Evolutionary conservation across 176 grass and related monocot genomes (phyloP).

Genomic region (Luzula sylvatica): DNA sequence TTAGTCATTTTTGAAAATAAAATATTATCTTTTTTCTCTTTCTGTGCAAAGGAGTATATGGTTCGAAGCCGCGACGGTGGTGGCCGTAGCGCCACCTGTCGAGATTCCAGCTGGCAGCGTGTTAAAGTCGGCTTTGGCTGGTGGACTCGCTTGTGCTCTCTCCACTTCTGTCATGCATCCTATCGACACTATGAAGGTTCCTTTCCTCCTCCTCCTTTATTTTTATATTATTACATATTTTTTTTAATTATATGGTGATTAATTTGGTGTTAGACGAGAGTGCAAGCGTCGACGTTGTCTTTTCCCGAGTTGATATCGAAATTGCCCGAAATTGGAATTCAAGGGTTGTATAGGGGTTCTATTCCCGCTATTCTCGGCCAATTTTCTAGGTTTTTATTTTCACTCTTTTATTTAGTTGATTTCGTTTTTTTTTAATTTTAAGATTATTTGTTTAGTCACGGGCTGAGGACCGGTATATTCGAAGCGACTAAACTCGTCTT

Average conservation of each 20-base stretch:
- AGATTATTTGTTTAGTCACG: constrained; percentile 59
- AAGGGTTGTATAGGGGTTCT: constrained; percentile 85
- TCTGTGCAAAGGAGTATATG: constrained; percentile 60
- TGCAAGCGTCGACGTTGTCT: constrained; percentile 96
- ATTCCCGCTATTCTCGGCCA: constrained; percentile 97
- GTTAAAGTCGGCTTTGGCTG: constrained; percentile 92
- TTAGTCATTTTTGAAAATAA: constrained; percentile 1
- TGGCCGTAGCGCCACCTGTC: constrained; percentile 77
- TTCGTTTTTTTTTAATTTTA: neutral
- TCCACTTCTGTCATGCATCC: constrained; percentile 88
- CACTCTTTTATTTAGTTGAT: neutral
- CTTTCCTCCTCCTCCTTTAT: neutral
- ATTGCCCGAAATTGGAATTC: constrained; percentile 84
- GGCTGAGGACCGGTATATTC: constrained; percentile 96
- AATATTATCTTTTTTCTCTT: too few species aligned
- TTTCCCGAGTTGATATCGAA: constrained; percentile 84
- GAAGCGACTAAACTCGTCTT: constrained; percentile 92
- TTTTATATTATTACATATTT: neutral
- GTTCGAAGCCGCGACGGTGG: constrained; percentile 95
- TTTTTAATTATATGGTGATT: neutral
- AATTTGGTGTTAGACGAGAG: constrained; percentile 46
- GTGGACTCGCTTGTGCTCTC: constrained; percentile 88
- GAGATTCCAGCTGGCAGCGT: constrained; percentile 77
- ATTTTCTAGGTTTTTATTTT: constrained; percentile 63
- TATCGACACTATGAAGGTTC: constrained; percentile 96